These are phyloP conservation scores for Trypanosoma caninum DNA, from an alignment of 208 protist genomes.

Conservation along the genomic window DNA sequence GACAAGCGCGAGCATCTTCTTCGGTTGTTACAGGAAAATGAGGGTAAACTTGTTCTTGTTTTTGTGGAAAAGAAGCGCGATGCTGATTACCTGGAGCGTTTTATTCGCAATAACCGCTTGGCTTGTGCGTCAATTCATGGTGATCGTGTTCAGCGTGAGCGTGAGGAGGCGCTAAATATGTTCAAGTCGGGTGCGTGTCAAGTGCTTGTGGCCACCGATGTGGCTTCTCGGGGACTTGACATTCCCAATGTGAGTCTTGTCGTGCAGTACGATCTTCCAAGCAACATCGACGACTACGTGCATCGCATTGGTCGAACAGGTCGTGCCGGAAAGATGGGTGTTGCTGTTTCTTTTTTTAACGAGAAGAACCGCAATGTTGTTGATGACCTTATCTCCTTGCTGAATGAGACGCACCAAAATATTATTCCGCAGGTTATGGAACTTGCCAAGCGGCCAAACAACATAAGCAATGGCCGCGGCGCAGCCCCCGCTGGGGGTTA, in stretches of 20 bases:
- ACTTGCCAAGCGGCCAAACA: constrained; percentile 80
- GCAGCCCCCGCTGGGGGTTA: constrained; percentile 29
- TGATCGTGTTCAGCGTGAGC: constrained; percentile 93
- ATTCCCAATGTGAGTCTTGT: constrained; percentile 97
- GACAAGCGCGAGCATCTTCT: constrained; percentile 82
- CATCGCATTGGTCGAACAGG: constrained; percentile 99
- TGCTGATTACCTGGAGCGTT: constrained; percentile 94
- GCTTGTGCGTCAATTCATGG: constrained; percentile 95
- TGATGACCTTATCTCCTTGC: constrained; percentile 82
- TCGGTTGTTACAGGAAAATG: constrained; percentile 60
- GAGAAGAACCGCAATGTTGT: constrained; percentile 92
- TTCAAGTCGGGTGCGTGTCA: constrained; percentile 89
- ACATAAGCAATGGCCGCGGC: constrained; percentile 42
- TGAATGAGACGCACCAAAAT: constrained; percentile 81
- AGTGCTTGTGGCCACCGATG: constrained; percentile 97
- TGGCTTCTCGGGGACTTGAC: constrained; percentile 97
- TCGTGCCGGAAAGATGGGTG: constrained; percentile 95
- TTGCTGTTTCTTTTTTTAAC: constrained; percentile 97
- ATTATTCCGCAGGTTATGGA: constrained; percentile 71
- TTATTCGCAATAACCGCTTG: constrained; percentile 84
- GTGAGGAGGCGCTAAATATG: constrained; percentile 83
- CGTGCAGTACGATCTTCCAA: constrained; percentile 98
- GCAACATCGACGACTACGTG: constrained; percentile 99
- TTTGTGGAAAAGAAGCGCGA: constrained; percentile 99
- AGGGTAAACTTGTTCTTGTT: constrained; percentile 81